Evolutionary conservation across 2,329 filamentous ascomycete species (phyloP).

Genomic region (Neopestalotiopsis clavispora): DNA sequence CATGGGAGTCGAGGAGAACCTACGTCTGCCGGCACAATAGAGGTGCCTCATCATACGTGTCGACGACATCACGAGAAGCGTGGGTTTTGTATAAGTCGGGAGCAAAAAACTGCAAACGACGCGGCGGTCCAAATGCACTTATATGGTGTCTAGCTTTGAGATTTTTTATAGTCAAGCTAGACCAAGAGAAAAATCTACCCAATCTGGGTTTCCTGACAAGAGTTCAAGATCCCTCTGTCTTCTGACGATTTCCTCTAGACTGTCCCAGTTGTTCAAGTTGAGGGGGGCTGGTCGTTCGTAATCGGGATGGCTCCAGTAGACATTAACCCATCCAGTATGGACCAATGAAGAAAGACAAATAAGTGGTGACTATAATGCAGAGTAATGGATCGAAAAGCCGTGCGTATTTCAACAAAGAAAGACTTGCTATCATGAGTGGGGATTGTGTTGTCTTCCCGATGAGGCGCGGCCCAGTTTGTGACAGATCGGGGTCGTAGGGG

Average conservation of each 20-base stretch:
- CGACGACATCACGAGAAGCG: constrained; percentile 25
- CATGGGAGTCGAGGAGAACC: constrained; percentile 22
- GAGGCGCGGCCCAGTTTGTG: neutral
- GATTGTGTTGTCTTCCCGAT: neutral
- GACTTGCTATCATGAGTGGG: neutral
- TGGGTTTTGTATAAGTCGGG: neutral
- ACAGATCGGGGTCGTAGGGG: neutral
- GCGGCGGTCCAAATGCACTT: neutral
- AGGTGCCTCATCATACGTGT: constrained; percentile 27
- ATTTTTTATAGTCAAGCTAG: neutral
- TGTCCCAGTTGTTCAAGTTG: neutral
- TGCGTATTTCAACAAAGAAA: neutral
- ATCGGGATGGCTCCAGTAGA: neutral
- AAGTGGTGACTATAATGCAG: constrained; percentile 2
- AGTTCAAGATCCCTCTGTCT: neutral
- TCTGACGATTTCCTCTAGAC: neutral
- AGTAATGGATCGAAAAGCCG: neutral
- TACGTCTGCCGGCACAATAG: constrained; percentile 24
- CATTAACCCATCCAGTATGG: neutral
- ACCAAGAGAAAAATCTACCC: neutral
- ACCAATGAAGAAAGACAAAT: neutral
- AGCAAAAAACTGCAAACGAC: no score
- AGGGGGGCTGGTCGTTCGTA: neutral
- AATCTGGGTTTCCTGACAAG: neutral
- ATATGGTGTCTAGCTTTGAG: neutral